Conservation (phyloP, 1,284 basidiomycete species). For the Earliella scabrosa region DNA sequence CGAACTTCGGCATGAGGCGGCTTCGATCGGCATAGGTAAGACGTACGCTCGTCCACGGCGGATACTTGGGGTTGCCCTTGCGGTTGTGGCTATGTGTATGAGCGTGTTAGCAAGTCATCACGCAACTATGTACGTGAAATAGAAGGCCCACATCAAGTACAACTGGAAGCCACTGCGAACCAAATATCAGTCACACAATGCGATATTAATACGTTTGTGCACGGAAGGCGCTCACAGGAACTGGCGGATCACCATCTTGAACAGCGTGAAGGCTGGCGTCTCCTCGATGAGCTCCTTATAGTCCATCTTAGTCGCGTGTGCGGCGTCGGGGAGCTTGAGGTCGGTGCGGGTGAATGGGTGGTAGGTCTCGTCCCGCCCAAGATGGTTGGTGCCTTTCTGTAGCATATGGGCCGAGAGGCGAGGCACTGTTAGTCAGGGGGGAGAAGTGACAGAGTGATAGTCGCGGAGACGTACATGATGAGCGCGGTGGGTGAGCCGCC, state of each 20-base stretch:
- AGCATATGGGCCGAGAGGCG: too few relatives aligned
- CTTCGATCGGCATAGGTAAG: too few relatives aligned
- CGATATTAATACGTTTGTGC: not conserved
- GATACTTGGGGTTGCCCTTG: constrained; percentile 41
- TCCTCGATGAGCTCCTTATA: constrained; percentile 46
- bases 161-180: constrained; percentile 38
- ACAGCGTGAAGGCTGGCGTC: constrained; percentile 61
- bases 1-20: not conserved
- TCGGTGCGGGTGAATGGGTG: constrained; percentile 36
- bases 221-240: constrained; percentile 37
- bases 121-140: too few relatives aligned
- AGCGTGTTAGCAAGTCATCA: too few relatives aligned
- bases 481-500: constrained; percentile 53
- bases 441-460: too few relatives aligned
- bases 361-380: constrained; percentile 41
- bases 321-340: constrained; percentile 35
- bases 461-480: constrained; percentile 39
- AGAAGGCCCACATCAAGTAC: constrained; percentile 35
- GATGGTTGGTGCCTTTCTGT: constrained; percentile 38
- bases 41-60: constrained; percentile 38
- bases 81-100: constrained; percentile 37
- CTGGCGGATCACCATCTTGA: constrained; percentile 56
- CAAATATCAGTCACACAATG: constrained; percentile 30
- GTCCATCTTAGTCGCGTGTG: constrained; percentile 33
- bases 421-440: too few relatives aligned